Conservation (phyloP, 306 rosid genomes). For the Datisca glomerata region DNA sequence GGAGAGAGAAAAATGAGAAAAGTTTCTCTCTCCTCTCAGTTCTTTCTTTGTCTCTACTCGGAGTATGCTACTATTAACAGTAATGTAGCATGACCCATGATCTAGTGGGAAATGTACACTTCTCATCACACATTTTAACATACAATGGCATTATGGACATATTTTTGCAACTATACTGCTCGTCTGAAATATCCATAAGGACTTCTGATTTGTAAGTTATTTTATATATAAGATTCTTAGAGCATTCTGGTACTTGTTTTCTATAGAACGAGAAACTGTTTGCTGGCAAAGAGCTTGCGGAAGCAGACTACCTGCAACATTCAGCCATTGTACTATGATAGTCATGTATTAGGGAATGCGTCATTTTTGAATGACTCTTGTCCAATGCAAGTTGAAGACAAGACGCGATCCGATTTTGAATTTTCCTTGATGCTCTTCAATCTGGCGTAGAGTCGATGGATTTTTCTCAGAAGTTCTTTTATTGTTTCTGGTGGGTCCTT, state of each 20-base stretch:
- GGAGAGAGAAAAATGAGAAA: too few relatives aligned
- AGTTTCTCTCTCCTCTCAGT: too few relatives aligned
- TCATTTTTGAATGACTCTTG: background rate
- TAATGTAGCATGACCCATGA: too few relatives aligned
- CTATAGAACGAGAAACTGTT: slow-evolving; percentile 6
- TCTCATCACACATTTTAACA: too few relatives aligned
- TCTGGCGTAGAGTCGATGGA: background rate
- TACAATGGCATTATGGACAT: too few relatives aligned
- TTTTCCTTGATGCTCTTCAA: background rate
- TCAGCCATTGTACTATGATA: background rate
- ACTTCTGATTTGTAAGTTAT: background rate
- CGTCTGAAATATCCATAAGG: background rate
- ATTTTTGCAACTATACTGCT: background rate
- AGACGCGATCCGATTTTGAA: slow-evolving; percentile 6
- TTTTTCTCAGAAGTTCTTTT: background rate
- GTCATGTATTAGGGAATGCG: background rate
- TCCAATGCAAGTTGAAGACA: slow-evolving; percentile 1
- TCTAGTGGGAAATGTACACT: too few relatives aligned
- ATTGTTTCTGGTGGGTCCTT: background rate
- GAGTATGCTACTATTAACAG: too few relatives aligned
- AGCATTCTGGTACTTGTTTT: slow-evolving; percentile 19
- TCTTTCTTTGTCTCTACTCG: too few relatives aligned
- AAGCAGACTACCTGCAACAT: background rate
- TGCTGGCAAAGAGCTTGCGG: slow-evolving; percentile 9
- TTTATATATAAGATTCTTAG: slow-evolving; percentile 5